Conservation (phyloP, 331 rosid genomes). For the Telfairia occidentalis region DNA sequence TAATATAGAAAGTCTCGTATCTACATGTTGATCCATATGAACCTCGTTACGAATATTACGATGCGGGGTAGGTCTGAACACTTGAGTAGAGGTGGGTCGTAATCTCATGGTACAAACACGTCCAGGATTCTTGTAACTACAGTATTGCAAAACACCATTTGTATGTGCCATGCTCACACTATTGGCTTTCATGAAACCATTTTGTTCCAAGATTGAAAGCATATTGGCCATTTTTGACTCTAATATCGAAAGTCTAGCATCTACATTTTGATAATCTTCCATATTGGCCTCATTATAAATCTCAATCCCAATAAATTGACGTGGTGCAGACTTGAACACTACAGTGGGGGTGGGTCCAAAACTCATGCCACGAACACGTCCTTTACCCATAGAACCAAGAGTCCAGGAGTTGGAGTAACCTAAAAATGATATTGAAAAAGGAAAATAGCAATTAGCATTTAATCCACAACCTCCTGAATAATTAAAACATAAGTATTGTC, state of each 20-base stretch:
- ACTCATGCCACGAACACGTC: background rate
- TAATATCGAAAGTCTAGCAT: constrained; percentile 3
- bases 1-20: constrained; percentile 1
- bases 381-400: background rate
- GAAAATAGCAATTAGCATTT: background rate
- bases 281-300: background rate
- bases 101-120: constrained; percentile 2
- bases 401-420: background rate
- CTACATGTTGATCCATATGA: constrained; percentile 1
- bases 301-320: background rate
- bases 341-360: background rate
- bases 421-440: background rate
- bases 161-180: background rate
- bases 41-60: background rate
- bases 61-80: background rate
- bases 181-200: constrained; percentile 2
- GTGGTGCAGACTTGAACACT: background rate
- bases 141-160: background rate
- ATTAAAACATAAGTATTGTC: background rate
- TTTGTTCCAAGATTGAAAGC: background rate
- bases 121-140: background rate
- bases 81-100: background rate
- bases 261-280: constrained; percentile 3
- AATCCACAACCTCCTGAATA: background rate
- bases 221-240: constrained; percentile 6